Evolutionary conservation across 2,329 filamentous ascomycete species (phyloP), one percentile per base, ranked within the genome.

Genomic region (Nigrospora sphaerica): DNA sequence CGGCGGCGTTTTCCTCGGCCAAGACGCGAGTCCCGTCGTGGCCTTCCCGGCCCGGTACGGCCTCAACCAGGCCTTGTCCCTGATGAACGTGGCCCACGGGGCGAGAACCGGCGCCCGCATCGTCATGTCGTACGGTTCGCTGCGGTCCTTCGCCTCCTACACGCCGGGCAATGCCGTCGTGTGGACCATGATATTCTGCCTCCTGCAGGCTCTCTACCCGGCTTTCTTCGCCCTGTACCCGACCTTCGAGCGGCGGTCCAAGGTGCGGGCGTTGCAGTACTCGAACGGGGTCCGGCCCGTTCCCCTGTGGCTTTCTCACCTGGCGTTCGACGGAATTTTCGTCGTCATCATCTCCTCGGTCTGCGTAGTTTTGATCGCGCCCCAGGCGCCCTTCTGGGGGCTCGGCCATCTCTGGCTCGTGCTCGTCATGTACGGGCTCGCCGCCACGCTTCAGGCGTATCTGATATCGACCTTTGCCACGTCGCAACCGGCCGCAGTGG

Each of bases 191-290:
- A 55, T 59, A 35, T 62, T 57, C 50, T 61, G 51, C 50, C 52
- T 64, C n/a, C 49, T 64, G 11, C 78, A 83, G 69, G 67, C 72
- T 28, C 73, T 79, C 2, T 85, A 78, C 54, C 81, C 83, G 1
- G 78, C 78, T 2, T 80, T 86, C 63, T 85, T 86, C 56, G 74
- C 78, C 2, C 64, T 86, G 2, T 86, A 86, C 60, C 78, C 80
- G 4, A 84, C 80, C 0, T 67, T 78, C 40, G 83, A 86, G 60
- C 71, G 80, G 32, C 56, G 81, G 31, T 70, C 75, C 40, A 79
- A 81, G 47, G 78, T 87, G 18, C 68, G 82, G 46, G 78, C 80
- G 14, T 65, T 87, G 28, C 81, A 86, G 58, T 86, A 84, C 64
- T 84, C 80, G 52, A 87, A 86, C 54, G 83, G 83, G 31, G 79